phyloP scores from a whole-genome alignment of 2,329 filamentous ascomycete genomes.

The Phoma sp. region DNA sequence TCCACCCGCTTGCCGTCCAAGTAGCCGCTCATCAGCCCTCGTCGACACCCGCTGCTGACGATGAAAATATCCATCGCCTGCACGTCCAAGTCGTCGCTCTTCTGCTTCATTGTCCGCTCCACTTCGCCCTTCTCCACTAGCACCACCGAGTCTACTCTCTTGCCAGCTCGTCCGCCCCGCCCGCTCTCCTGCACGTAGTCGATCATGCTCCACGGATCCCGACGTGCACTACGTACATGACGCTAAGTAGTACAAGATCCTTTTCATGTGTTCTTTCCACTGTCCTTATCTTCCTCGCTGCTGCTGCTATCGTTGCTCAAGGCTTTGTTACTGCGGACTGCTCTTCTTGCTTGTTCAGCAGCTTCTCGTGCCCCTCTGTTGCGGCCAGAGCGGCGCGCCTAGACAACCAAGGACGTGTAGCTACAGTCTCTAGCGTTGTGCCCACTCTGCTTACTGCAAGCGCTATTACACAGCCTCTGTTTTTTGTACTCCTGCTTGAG shows the following conservation, averaged over 20 bases:
- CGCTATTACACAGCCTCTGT: neutral
- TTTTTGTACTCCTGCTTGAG: neutral
- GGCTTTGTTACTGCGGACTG: neutral
- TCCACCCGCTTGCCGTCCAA: slow-evolving; percentile 6
- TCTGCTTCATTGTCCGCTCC: slow-evolving; percentile 8
- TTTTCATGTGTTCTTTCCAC: neutral
- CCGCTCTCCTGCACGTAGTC: slow-evolving; percentile 16
- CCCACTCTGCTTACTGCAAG: neutral
- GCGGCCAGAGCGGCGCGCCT: neutral
- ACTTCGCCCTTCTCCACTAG: slow-evolving; percentile 13
- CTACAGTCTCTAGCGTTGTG: neutral
- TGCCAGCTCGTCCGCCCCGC: slow-evolving; percentile 3
- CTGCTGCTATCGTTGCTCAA: neutral
- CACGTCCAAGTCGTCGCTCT: slow-evolving; percentile 6
- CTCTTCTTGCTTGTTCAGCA: neutral
- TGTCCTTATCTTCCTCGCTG: neutral
- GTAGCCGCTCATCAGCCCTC: slow-evolving; percentile 15
- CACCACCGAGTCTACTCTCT: slow-evolving; percentile 11
- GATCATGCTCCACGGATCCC: slow-evolving; percentile 18
- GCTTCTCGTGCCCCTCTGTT: neutral
- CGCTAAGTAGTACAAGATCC: neutral
- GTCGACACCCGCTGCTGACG: slow-evolving; percentile 1
- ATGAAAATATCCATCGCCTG: slow-evolving; percentile 6
- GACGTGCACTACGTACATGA: slow-evolving; percentile 12
- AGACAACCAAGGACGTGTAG: neutral